Base-by-base conservation (phyloP, 139 green algal species). In the Edaphochlamys debaryana region DNA sequence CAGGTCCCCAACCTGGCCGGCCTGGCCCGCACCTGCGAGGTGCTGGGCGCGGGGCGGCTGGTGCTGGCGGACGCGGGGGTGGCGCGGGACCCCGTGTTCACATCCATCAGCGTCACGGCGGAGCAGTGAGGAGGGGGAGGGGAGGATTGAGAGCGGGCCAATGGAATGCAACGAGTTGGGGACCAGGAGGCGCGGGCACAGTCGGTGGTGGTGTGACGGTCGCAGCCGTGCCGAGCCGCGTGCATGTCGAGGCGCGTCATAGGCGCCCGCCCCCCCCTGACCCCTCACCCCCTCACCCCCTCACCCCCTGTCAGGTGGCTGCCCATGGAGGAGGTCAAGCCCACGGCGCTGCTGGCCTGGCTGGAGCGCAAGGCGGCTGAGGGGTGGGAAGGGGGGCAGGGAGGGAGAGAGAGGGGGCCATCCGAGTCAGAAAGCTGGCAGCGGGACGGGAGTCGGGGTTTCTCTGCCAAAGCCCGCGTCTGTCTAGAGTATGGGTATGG, bases 1-100 rank as follows among this genome's bases (percentile, higher is more conserved):
- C 56, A 63, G 56, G 79, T 95, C 32, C 95, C 96, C 71, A 99
- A 99, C 86, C 91, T 99, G 64, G 96, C 93, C 2, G 96, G 96
- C 29, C 87, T 99, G 56, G 91, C 96, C 0, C 89, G 96, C 42
- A 99, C 96, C 1, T 98, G 95, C 70, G 96, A 99, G 78, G 81
- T 90, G 38, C 93, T 94, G 90, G 90, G 93, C 37, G 95, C 95
- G 4, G 69, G 73, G 7, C 60, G 68, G 5, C 87, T 98, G 75
- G 95, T 99, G 56, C 52, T 98, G 50, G 70, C 86, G 29, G 96
- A 99, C 84, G 30, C 86, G 67, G 42, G 74, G 1, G 87, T 96
- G 3, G 67, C 86, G 0, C 56, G 84, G 30, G 92, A 97, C 41
- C 81, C 85, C 0, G 40, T 86, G 1, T 98, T 99, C 68, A 79